Conservation (phyloP, 768 basidiomycete species). For the Jaapia argillacea region DNA sequence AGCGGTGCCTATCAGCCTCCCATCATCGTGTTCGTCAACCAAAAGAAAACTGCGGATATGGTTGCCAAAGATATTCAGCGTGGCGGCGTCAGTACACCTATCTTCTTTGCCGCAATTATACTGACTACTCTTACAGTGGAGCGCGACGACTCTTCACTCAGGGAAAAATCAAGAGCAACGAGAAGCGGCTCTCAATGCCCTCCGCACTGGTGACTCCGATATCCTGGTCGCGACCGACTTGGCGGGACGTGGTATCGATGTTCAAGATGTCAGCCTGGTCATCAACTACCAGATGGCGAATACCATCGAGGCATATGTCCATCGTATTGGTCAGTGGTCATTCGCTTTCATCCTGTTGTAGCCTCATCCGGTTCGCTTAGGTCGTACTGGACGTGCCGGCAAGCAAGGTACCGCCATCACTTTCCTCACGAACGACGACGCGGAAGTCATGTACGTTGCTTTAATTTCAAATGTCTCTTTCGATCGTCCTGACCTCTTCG, state of each 20-base stretch:
- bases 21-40: conserved; percentile 98
- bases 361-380: conserved; percentile 24
- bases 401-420: conserved; percentile 92
- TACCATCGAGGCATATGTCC: conserved; percentile 95
- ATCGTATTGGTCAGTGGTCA: conserved; percentile 76
- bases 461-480: conserved; percentile 2
- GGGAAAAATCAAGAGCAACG: conserved; percentile 98
- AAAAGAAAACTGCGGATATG: conserved; percentile 99
- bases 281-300: conserved; percentile 98
- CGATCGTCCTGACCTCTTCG: conserved; percentile 7
- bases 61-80: conserved; percentile 91
- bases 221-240: conserved; percentile 95
- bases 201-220: conserved; percentile 80
- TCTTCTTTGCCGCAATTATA: neutral
- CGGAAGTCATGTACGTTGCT: conserved; percentile 82
- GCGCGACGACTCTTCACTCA: conserved; percentile 84
- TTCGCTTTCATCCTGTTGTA: neutral
- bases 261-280: conserved; percentile 91
- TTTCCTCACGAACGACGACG: conserved; percentile 92
- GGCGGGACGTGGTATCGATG: conserved; percentile 98
- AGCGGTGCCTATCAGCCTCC: conserved; percentile 75
- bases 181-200: conserved; percentile 80
- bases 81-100: conserved; percentile 56
- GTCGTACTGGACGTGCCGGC: conserved; percentile 96
- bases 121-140: conserved; percentile 48